phyloP scores from a whole-genome alignment of 2,329 filamentous ascomycete species.

The Diaporthe caulivora region DNA sequence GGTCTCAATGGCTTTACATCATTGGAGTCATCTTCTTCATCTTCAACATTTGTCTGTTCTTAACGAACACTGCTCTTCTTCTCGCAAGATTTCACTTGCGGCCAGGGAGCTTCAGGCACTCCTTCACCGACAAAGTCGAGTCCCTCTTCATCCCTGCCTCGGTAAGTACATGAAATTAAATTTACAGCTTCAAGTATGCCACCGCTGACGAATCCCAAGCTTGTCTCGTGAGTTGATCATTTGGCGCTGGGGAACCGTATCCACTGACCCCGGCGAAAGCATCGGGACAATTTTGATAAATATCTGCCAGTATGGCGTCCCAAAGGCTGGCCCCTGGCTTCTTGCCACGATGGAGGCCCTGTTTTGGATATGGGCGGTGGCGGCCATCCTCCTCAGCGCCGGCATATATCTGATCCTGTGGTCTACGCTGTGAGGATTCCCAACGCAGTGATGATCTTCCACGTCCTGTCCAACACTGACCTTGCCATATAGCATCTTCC shows the following conservation, averaged over 20 bases:
- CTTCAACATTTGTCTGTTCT: conserved; percentile 73
- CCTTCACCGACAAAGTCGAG: conserved; percentile 82
- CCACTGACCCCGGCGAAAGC: conserved; percentile 60
- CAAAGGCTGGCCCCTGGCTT: conserved; percentile 73
- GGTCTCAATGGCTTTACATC: conserved; percentile 66
- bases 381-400: conserved; percentile 76
- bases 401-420: conserved; percentile 81
- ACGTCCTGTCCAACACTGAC: neutral
- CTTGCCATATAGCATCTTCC: conserved; percentile 56
- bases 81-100: conserved; percentile 76
- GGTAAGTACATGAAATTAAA: conserved; percentile 54
- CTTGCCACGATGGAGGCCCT: conserved; percentile 70
- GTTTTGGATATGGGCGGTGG: conserved; percentile 80
- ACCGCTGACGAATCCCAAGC: conserved; percentile 45
- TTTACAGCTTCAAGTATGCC: neutral
- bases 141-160: conserved; percentile 81
- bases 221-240: conserved; percentile 56
- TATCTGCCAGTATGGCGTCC: conserved; percentile 79
- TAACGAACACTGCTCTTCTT: conserved; percentile 74
- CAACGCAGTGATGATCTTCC: neutral
- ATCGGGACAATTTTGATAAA: conserved; percentile 84
- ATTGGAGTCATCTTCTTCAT: conserved; percentile 73
- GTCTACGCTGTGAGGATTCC: conserved; percentile 64
- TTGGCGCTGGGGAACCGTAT: conserved; percentile 61
- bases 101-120: conserved; percentile 77